Evolutionary conservation across 2,329 filamentous ascomycete species (phyloP).

Genomic region (Calonectria montana): DNA sequence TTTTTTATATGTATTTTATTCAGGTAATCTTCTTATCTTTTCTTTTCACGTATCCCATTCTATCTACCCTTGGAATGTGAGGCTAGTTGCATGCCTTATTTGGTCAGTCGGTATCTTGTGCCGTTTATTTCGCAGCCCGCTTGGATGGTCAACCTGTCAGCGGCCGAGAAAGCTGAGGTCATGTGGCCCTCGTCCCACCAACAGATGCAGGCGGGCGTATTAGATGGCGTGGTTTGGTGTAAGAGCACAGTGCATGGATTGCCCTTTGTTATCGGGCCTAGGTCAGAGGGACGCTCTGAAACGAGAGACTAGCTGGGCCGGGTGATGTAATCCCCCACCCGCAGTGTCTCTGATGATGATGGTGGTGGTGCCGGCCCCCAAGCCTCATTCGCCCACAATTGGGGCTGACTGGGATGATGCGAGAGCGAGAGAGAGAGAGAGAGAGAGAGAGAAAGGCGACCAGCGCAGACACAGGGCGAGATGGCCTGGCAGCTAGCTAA

Average conservation of each 20-base stretch:
- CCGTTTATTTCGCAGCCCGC: too few relatives aligned
- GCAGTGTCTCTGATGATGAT: neutral
- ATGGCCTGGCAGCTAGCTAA: too few relatives aligned
- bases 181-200: slow-evolving; percentile 10
- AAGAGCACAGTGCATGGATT: slow-evolving; percentile 7
- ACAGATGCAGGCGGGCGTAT: neutral
- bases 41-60: too few relatives aligned
- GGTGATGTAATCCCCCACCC: slow-evolving; percentile 20
- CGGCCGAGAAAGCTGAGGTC: slow-evolving; percentile 5
- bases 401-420: neutral
- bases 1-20: too few relatives aligned
- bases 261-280: neutral
- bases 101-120: too few relatives aligned
- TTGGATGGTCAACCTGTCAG: neutral
- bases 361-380: neutral
- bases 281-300: neutral
- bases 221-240: neutral
- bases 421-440: too few relatives aligned
- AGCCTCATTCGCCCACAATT: neutral
- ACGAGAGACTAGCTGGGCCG: slow-evolving; percentile 10
- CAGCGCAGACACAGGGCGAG: neutral
- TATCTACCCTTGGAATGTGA: too few relatives aligned
- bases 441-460: too few relatives aligned
- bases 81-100: too few relatives aligned
- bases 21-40: too few relatives aligned